Evolutionary conservation across 2,329 filamentous ascomycete species (phyloP), one percentile per base, ranked within the genome.

Genomic region (Tolypocladium guangdongense): DNA sequence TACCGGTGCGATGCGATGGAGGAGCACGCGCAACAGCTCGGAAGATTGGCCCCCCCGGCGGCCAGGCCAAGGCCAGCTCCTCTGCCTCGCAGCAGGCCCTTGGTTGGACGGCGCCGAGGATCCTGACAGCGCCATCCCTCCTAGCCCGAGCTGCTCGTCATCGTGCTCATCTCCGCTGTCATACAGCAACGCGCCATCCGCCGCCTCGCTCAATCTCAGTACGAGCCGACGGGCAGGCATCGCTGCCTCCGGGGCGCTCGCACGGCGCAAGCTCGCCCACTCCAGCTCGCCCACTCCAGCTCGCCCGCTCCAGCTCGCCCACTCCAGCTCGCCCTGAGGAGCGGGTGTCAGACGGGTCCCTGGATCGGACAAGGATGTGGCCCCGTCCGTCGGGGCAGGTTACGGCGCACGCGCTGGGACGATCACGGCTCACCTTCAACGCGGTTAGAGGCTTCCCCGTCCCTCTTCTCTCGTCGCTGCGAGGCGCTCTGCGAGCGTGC

Each of bases 141-240:
- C 39, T 41, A 48, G 45, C 49, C 35, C 46, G 50, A 45, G 36
- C 37, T 49, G 41, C 45, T 37, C 46, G 46, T 53, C 50, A 52
- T 55, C 32, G 49, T 37, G 50, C 41, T 52, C 54, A 55, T 53
- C 54, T 53, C 51, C 47, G 49, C 33, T 27, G 51, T 48, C 30
- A 43, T 53, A 46, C 51, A 47, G 39, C 41, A 30, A 51, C 33
- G 52, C 46, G 52, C 46, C 51, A 43, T 41, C 24, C 18, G 27
- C 24, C 36, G 22, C 36, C 22, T 32, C 36, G 32, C 49, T 24
- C 49, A 43, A 43, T 35, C 24, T 43, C 37, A 32, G 49, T 33
- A 41, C 36, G 24, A 41, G 36, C 24, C 37, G 8, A 16, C 43
- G 14, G 18, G 18, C 45, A 43, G n/a, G 36, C 37, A 32, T 27